phyloP scores from a whole-genome alignment of 257 asterid species.

The Solanum peruvianum region DNA sequence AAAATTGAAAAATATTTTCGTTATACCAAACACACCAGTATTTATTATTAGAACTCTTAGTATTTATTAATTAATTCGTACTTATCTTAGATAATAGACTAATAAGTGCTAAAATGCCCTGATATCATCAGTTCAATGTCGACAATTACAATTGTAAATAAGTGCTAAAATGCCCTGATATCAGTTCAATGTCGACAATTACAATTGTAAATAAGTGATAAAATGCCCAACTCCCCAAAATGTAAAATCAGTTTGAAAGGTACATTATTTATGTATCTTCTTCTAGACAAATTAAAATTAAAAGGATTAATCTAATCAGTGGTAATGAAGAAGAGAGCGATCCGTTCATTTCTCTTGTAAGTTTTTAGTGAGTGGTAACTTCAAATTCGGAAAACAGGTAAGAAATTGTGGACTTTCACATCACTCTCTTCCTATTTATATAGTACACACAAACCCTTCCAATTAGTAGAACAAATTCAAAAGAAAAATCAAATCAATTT shows the following conservation, averaged over 20 bases:
- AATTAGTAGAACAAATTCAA: neutral
- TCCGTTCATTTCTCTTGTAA: neutral
- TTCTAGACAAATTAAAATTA: neutral
- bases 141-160: too few relatives aligned
- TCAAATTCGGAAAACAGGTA: neutral
- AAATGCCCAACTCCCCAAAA: neutral
- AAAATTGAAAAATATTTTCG: too few relatives aligned
- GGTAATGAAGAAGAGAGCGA: neutral
- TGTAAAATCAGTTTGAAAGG: neutral
- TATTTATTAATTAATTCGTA: neutral
- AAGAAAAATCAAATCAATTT: neutral
- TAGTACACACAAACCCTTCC: neutral
- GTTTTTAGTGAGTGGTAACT: neutral
- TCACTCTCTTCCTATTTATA: conserved; percentile 1
- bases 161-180: neutral
- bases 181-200: too few relatives aligned
- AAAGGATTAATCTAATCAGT: neutral
- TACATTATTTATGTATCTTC: neutral
- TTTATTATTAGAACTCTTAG: neutral
- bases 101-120: too few relatives aligned
- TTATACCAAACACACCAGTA: neutral
- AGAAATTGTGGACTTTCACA: neutral
- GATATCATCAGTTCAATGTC: too few relatives aligned
- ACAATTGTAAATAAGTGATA: neutral
- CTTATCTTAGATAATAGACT: too few relatives aligned